These are phyloP conservation scores for Eutrema yunnanense DNA, from an alignment of 345 rosid species.

Conservation along the genomic window DNA sequence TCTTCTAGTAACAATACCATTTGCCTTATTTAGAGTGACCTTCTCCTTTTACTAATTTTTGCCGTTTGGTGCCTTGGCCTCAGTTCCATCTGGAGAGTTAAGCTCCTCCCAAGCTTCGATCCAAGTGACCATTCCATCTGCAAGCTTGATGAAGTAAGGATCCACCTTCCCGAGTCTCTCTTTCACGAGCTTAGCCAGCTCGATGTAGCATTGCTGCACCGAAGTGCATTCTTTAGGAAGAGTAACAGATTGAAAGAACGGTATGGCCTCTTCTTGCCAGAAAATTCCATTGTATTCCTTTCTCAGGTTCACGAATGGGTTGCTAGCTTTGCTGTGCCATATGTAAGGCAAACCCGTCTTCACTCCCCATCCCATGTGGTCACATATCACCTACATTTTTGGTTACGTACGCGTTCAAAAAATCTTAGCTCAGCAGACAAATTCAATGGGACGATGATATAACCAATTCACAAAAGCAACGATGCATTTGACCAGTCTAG, in stretches of 20 bases:
- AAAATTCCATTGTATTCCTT: constrained; percentile 82
- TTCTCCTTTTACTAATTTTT: constrained; percentile 6
- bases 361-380: constrained; percentile 76
- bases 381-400: constrained; percentile 60
- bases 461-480: not conserved
- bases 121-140: constrained; percentile 82
- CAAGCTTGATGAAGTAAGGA: constrained; percentile 67
- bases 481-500: not conserved
- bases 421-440: not conserved
- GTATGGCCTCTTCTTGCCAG: constrained; percentile 86
- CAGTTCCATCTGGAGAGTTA: constrained; percentile 34
- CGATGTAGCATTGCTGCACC: constrained; percentile 73
- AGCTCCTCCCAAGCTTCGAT: constrained; percentile 83
- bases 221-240: constrained; percentile 70
- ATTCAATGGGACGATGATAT: not conserved
- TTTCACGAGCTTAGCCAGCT: constrained; percentile 64
- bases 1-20: not conserved
- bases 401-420: not conserved
- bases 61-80: not conserved
- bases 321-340: constrained; percentile 93
- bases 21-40: not conserved
- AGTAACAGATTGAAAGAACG: constrained; percentile 58
- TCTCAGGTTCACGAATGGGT: constrained; percentile 73
- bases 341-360: constrained; percentile 85
- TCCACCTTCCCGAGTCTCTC: constrained; percentile 65